Conservation (phyloP, 352 stramenopile species). For the Vaucheria bursata region DNA sequence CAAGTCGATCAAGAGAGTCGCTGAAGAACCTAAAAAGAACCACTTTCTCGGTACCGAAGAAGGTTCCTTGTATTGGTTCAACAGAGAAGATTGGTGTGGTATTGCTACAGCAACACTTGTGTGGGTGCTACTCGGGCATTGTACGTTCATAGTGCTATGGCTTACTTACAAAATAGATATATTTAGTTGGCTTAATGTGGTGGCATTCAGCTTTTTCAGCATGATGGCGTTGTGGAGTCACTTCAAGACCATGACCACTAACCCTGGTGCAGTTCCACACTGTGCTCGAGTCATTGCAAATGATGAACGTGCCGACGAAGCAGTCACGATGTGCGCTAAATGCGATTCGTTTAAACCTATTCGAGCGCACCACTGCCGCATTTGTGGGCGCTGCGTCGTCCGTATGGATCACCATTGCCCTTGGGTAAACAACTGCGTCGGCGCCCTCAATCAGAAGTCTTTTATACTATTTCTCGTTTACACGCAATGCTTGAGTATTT, state of each 20-base stretch:
- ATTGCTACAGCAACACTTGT: background rate
- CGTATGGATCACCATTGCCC: slow-evolving; percentile 97
- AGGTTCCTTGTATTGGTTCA: background rate
- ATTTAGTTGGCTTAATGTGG: slow-evolving; percentile 48
- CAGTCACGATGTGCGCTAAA: slow-evolving; percentile 55
- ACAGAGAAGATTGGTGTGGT: background rate
- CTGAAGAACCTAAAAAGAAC: no score
- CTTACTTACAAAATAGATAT: background rate
- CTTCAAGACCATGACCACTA: slow-evolving; percentile 93
- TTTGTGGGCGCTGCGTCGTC: slow-evolving; percentile 50
- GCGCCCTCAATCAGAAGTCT: slow-evolving; percentile 96
- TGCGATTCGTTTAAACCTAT: slow-evolving; percentile 91
- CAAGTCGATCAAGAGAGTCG: no score
- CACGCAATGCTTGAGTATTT: slow-evolving; percentile 84
- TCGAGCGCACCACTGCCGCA: slow-evolving; percentile 88
- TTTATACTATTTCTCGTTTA: slow-evolving; percentile 81
- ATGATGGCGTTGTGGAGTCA: slow-evolving; percentile 77
- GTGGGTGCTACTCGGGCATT: slow-evolving; percentile 2
- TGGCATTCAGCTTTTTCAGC: slow-evolving; percentile 54
- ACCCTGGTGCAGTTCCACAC: slow-evolving; percentile 90
- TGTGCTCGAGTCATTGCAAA: slow-evolving; percentile 67
- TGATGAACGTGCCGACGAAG: slow-evolving; percentile 3
- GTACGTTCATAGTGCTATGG: slow-evolving; percentile 29
- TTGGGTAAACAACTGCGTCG: slow-evolving; percentile 99
- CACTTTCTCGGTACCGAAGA: background rate